Percentiles rank a stretch among this genome's conserved stretches.
phyloP scores from a whole-genome alignment of 1,284 basidiomycete genomes.

The Ganoderma sp. region DNA sequence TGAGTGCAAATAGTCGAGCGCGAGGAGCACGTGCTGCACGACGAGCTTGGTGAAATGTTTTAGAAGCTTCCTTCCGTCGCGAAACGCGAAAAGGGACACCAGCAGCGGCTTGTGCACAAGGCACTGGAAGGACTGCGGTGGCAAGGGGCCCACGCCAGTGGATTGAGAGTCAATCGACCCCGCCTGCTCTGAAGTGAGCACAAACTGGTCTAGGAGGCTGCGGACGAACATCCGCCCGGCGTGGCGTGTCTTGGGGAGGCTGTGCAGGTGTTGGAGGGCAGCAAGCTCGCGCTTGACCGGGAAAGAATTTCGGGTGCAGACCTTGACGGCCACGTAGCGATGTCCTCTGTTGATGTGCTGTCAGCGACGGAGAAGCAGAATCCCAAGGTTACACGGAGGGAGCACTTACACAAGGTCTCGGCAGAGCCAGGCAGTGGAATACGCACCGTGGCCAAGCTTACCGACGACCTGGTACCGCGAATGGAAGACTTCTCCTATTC shows the following conservation, averaged over 20 bases:
- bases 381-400: too few species aligned
- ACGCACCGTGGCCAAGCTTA: background rate
- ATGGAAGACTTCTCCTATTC: conserved; percentile 4
- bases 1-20: conserved; percentile 34
- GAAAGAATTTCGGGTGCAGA: conserved; percentile 10
- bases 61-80: conserved; percentile 16
- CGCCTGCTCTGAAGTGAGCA: conserved; percentile 7
- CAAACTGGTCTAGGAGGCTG: conserved; percentile 26
- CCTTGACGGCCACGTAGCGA: conserved; percentile 15
- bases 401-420: background rate
- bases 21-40: conserved; percentile 26
- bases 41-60: conserved; percentile 12
- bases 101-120: conserved; percentile 29
- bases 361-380: background rate
- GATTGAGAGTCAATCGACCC: background rate
- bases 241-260: conserved; percentile 12
- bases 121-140: conserved; percentile 14
- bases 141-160: background rate
- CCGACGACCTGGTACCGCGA: conserved; percentile 10
- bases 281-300: conserved; percentile 14
- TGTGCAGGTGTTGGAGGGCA: conserved; percentile 9
- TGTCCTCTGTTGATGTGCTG: conserved; percentile 5
- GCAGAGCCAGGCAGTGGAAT: conserved; percentile 9
- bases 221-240: conserved; percentile 16
- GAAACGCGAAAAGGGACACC: conserved; percentile 26